Evolutionary conservation across 2,329 filamentous ascomycete genomes (phyloP).

Genomic region (Fusarium falciforme): DNA sequence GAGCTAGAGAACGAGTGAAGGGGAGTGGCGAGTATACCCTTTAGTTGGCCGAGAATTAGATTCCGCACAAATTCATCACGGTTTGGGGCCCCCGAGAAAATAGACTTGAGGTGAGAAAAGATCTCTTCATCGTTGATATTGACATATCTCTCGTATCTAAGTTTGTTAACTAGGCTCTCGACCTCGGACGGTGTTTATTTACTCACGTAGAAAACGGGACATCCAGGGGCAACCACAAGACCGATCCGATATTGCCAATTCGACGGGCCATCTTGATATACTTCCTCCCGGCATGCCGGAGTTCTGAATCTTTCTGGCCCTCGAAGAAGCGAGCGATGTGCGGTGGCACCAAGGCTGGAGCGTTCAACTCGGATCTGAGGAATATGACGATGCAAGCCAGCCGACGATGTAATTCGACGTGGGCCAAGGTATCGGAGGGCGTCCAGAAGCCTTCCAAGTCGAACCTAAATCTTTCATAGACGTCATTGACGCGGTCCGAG

Average conservation of each 20-base stretch:
- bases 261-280: slow-evolving; percentile 44
- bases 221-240: slow-evolving; percentile 42
- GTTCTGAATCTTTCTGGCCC: slow-evolving; percentile 33
- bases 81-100: slow-evolving; percentile 11
- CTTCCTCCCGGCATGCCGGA: slow-evolving; percentile 42
- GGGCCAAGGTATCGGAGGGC: slow-evolving; percentile 2
- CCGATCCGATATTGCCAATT: slow-evolving; percentile 34
- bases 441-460: slow-evolving; percentile 39
- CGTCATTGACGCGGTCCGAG: not conserved
- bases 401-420: slow-evolving; percentile 37
- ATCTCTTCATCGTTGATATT: slow-evolving; percentile 42
- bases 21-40: not conserved
- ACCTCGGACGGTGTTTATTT: not conserved
- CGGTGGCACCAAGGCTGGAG: slow-evolving; percentile 12
- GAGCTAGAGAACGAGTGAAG: not conserved
- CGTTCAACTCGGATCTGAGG: slow-evolving; percentile 35
- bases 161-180: not conserved
- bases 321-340: slow-evolving; percentile 26
- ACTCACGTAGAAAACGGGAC: slow-evolving; percentile 43
- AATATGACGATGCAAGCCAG: slow-evolving; percentile 40
- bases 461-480: not conserved
- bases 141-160: slow-evolving; percentile 43
- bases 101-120: slow-evolving; percentile 33
- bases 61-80: slow-evolving; percentile 30
- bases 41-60: slow-evolving; percentile 17